phyloP scores from a whole-genome alignment of 2,329 filamentous ascomycete species.

The Xylariaceae sp. region DNA sequence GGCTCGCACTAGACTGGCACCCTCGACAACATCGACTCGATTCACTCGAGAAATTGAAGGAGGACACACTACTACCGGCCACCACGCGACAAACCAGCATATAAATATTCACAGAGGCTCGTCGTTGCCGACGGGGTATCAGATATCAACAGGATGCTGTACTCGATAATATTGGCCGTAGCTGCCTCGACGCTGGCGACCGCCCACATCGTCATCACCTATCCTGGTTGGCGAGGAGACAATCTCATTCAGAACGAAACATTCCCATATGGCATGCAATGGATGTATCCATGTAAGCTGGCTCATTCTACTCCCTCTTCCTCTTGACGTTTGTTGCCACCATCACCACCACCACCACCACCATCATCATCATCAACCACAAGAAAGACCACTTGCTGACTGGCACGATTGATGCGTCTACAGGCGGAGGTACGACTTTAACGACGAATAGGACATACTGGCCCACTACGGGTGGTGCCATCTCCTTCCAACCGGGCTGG shows the following conservation, averaged over 20 bases:
- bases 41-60: neutral
- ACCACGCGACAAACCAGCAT: slow-evolving; percentile 10
- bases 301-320: neutral
- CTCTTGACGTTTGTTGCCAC: neutral
- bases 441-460: slow-evolving; percentile 88
- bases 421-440: slow-evolving; percentile 81
- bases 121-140: neutral
- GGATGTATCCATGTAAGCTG: slow-evolving; percentile 86
- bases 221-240: slow-evolving; percentile 85
- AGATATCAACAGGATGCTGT: slow-evolving; percentile 45
- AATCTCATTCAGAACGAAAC: slow-evolving; percentile 78
- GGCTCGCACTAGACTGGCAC: neutral
- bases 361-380: neutral
- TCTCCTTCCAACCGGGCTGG: slow-evolving; percentile 93
- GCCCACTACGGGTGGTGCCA: slow-evolving; percentile 84
- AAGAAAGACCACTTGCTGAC: neutral
- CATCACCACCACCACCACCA: slow-evolving; percentile 2
- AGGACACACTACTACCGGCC: neutral
- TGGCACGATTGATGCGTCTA: slow-evolving; percentile 19
- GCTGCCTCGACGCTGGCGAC: slow-evolving; percentile 53
- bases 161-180: slow-evolving; percentile 48
- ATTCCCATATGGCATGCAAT: slow-evolving; percentile 91
- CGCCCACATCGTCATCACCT: slow-evolving; percentile 82
- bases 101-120: neutral
- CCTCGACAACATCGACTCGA: neutral